Evolutionary conservation across 495 filamentous ascomycete species (phyloP).

Genomic region (Barbatosphaeria neglecta): DNA sequence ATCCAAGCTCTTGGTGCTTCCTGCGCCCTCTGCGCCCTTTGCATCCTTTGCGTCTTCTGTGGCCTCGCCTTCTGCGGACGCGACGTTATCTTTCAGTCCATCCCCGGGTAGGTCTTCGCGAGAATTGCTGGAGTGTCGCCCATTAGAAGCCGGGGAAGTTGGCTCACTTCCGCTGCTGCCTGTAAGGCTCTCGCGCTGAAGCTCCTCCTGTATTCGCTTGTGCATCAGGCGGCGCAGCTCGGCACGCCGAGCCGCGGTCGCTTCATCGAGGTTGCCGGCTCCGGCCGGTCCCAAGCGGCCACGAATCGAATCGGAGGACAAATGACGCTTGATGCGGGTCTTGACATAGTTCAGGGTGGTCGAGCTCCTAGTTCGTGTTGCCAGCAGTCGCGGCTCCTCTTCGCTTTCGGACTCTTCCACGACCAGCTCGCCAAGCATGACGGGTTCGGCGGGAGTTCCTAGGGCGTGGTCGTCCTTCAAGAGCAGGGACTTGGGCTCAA

Average conservation of each 20-base stretch:
- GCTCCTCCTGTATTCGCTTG: slow-evolving; percentile 40
- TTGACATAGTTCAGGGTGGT: slow-evolving; percentile 26
- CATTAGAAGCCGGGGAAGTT: slow-evolving; percentile 5
- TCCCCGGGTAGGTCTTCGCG: slow-evolving; percentile 16
- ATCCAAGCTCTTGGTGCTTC: neutral
- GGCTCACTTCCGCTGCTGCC: slow-evolving; percentile 2
- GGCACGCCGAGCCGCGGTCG: slow-evolving; percentile 31
- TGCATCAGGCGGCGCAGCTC: slow-evolving; percentile 39
- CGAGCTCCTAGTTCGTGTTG: slow-evolving; percentile 15
- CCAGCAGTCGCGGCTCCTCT: slow-evolving; percentile 15
- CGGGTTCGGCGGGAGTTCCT: slow-evolving; percentile 7
- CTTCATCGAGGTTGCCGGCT: slow-evolving; percentile 34
- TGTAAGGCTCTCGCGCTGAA: slow-evolving; percentile 27
- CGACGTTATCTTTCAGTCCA: slow-evolving; percentile 28
- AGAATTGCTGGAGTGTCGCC: slow-evolving; percentile 2
- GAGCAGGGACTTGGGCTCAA: slow-evolving; percentile 4
- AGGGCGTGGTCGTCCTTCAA: neutral
- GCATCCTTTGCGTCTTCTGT: neutral
- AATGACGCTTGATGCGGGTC: slow-evolving; percentile 30
- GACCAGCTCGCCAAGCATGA: slow-evolving; percentile 19
- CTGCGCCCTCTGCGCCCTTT: neutral
- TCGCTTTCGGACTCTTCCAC: slow-evolving; percentile 32
- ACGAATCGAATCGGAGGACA: slow-evolving; percentile 29
- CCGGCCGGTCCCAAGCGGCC: slow-evolving; percentile 25
- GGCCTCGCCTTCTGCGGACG: slow-evolving; percentile 20